Evolutionary conservation across 208 protist species (phyloP).

Genomic region (Trypanosoma melophagium): DNA sequence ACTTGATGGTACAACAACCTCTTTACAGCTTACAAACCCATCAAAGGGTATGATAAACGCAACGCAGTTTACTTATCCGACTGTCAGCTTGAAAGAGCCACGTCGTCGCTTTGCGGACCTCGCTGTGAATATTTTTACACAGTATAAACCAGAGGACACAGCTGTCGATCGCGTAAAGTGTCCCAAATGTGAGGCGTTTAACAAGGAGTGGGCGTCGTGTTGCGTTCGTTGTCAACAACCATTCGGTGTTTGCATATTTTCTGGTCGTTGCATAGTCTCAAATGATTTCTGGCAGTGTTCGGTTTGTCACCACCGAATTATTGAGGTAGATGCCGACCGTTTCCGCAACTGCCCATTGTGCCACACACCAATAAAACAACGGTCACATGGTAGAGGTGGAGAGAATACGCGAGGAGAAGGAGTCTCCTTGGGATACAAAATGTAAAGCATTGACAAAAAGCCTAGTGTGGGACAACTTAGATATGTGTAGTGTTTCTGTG

Average conservation of each 20-base stretch:
- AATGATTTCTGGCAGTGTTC: constrained; percentile 78
- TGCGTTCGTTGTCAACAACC: constrained; percentile 83
- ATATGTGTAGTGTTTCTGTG: too few species aligned
- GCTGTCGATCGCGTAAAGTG: constrained; percentile 76
- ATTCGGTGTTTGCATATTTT: constrained; percentile 88
- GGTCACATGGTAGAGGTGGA: constrained; percentile 25
- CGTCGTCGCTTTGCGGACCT: constrained; percentile 86
- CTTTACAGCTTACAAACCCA: constrained; percentile 74
- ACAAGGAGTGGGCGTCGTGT: constrained; percentile 87
- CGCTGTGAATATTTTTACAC: constrained; percentile 90
- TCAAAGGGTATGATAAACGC: constrained; percentile 48
- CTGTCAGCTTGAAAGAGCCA: constrained; percentile 69
- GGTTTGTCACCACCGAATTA: constrained; percentile 82
- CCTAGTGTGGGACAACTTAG: background rate
- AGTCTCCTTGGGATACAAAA: background rate
- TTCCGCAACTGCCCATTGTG: constrained; percentile 92
- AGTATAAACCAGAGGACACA: constrained; percentile 81
- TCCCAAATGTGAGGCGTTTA: constrained; percentile 78
- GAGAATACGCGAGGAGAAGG: background rate
- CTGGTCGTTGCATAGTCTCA: constrained; percentile 72
- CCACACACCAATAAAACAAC: constrained; percentile 74
- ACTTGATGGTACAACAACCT: constrained; percentile 68
- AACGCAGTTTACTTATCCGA: constrained; percentile 67
- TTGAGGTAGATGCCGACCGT: constrained; percentile 70
- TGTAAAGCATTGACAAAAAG: background rate